Evolutionary conservation across 116 monocot genomes (phyloP), one percentile per base, ranked within the genome.

Genomic region (Iris pallida): DNA sequence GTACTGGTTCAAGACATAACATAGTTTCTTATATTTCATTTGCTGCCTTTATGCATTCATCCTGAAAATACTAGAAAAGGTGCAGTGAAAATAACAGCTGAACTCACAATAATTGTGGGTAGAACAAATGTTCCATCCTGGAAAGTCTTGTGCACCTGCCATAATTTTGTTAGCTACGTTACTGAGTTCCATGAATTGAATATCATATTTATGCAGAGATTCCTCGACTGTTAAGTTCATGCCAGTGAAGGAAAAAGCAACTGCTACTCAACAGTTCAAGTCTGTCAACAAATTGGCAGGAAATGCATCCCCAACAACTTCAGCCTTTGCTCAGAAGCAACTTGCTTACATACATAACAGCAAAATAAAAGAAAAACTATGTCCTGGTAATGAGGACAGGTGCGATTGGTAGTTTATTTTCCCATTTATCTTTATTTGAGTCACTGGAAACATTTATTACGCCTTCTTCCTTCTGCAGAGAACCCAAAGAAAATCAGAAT

Each of bases 231-330:
- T 58, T 18, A 15, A 58, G 4, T 16, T 16, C 4, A 43, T 11
- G 54, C 55, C 67, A 67, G n/a, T 67, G 54, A 67, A 67, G n/a
- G 54, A 67, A 49, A 67, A 67, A 43, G 30, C 42, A 42, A 13
- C 43, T 53, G 67, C 41, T 67, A 11, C 55, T 54, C 8, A 54
- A 42, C 53, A 67, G 42, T 67, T 16, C 16, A 67, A 55, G 8
- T 30, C 54, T 67, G 42, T 43, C 54, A 43, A 9, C 53, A 67
- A 67, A 67, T 43, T 54, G 20, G 12, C 11, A 52, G 14, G 52
- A 45, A 67, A 55, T 53, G 54, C 15, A 55, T 13, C 42, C 16
- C 16, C 2, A 20, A 55, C 42, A 55, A 53, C 42, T 16, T 53
- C 54, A 4, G n/a, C 53, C 53, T 41, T 16, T 15, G 55, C 42